Evolutionary conservation across 2,329 filamentous ascomycete species (phyloP).

Genomic region (Aspergillus quadricinctus): DNA sequence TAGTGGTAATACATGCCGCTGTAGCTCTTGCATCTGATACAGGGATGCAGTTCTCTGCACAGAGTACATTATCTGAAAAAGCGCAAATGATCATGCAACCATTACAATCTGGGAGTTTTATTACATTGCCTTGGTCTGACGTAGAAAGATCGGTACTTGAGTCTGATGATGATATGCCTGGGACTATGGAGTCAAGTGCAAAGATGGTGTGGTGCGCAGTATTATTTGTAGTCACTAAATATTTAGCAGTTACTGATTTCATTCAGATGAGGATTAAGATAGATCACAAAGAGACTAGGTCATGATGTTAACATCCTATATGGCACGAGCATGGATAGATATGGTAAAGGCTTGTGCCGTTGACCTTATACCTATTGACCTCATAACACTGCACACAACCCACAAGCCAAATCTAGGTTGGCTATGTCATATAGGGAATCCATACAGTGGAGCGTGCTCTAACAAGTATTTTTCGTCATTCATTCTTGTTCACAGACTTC

Average conservation of each 20-base stretch:
- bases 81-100: background rate
- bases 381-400: background rate
- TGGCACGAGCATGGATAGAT: no score
- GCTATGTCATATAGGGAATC: background rate
- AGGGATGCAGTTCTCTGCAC: background rate
- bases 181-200: background rate
- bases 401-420: no score
- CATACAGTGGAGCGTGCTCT: background rate
- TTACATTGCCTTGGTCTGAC: background rate
- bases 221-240: no score
- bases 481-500: background rate
- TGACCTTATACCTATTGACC: no score
- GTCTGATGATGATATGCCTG: background rate
- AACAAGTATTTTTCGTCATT: background rate
- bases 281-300: background rate
- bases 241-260: no score
- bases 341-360: no score
- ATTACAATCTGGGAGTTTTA: background rate
- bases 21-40: no score
- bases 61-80: background rate
- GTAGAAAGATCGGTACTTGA: background rate
- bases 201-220: background rate
- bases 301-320: no score
- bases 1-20: background rate
- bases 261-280: no score